A percentile compares a stretch with the other conserved stretches of the same genome.
Evolutionary conservation across 129 eudicot genomes (phyloP).

Genomic region (Smallanthus sonchifolius): DNA sequence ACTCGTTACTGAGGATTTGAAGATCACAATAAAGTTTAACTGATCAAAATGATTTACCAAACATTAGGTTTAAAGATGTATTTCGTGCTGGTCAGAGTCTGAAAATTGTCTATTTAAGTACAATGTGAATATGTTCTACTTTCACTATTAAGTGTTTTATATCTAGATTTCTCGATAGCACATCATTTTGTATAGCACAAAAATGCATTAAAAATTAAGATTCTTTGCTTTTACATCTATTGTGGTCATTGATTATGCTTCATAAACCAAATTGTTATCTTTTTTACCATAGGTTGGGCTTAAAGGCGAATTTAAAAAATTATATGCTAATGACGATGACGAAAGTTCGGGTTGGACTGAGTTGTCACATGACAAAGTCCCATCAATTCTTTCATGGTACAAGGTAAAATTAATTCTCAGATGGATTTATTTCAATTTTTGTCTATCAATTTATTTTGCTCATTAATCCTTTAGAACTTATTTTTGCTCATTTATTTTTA

Average conservation of each 20-base stretch:
- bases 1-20: neutral
- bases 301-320: slow-evolving; percentile 59
- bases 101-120: neutral
- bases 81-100: neutral
- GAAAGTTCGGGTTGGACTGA: slow-evolving; percentile 52
- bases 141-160: neutral
- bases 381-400: slow-evolving; percentile 80
- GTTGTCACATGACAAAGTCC: slow-evolving; percentile 42
- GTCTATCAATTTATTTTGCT: neutral
- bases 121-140: neutral
- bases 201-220: neutral
- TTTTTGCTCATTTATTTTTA: neutral
- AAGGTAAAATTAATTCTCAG: slow-evolving; percentile 47
- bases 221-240: neutral
- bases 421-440: neutral
- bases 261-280: slow-evolving; percentile 1
- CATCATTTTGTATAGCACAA: neutral
- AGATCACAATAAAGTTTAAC: slow-evolving; percentile 3
- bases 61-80: neutral
- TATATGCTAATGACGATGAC: slow-evolving; percentile 37
- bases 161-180: neutral
- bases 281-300: slow-evolving; percentile 65
- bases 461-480: neutral
- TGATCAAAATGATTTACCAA: neutral
- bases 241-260: slow-evolving; percentile 6